A percentile compares a stretch with the other conserved stretches of the same genome.
These are phyloP conservation scores for Boechera stricta DNA, from an alignment of 345 rosid genomes.

Conservation along the genomic window DNA sequence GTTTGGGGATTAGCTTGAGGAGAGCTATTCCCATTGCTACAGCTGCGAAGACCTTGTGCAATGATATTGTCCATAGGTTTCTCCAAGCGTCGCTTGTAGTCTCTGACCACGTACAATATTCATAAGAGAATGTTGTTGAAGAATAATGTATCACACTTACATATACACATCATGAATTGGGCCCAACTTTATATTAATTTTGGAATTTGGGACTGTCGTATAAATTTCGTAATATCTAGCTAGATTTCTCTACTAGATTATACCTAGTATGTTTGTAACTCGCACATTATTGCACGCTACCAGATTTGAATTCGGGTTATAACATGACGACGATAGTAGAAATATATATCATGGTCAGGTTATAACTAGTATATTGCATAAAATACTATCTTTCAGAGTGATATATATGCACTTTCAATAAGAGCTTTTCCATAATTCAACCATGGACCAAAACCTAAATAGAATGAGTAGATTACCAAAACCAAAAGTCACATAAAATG, in stretches of 20 bases:
- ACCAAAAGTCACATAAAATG: conserved; percentile 17
- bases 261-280: neutral
- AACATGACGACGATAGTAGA: neutral
- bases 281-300: neutral
- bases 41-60: conserved; percentile 90
- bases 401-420: neutral
- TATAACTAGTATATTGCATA: neutral
- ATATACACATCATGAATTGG: neutral
- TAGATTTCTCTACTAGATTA: neutral
- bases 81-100: conserved; percentile 73
- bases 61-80: conserved; percentile 83
- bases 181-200: neutral
- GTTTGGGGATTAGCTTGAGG: conserved; percentile 73
- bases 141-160: neutral
- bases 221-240: neutral
- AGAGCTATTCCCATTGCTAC: conserved; percentile 89
- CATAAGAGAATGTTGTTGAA: neutral
- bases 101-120: conserved; percentile 39
- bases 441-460: neutral
- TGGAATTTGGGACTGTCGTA: neutral
- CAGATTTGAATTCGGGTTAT: neutral
- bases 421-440: neutral
- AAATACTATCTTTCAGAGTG: neutral
- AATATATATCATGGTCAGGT: neutral
- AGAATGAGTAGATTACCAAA: neutral